Conservation (phyloP, 1,284 basidiomycete species). For the Puccinia polysora region DNA sequence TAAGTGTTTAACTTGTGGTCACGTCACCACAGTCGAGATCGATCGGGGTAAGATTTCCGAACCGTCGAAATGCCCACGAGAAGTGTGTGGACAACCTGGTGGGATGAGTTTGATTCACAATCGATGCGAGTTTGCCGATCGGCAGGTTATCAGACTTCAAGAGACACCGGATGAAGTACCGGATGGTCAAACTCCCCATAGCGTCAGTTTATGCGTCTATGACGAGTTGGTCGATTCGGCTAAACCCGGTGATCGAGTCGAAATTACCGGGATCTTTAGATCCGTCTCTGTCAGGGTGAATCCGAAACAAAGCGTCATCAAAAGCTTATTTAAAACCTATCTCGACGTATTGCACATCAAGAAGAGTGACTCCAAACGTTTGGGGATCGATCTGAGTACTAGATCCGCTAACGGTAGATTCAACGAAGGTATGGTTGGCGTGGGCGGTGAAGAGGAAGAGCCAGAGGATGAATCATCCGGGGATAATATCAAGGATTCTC, state of each 20-base stretch:
- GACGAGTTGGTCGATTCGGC: slow-evolving; percentile 92
- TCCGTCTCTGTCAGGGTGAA: slow-evolving; percentile 90
- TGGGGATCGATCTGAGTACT: slow-evolving; percentile 77
- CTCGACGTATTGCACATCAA: slow-evolving; percentile 90
- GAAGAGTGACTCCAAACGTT: slow-evolving; percentile 65
- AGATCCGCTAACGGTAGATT: slow-evolving; percentile 60
- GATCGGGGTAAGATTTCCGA: slow-evolving; percentile 94
- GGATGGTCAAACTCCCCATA: slow-evolving; percentile 96
- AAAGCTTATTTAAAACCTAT: slow-evolving; percentile 95
- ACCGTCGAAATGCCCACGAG: slow-evolving; percentile 81
- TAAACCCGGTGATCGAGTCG: slow-evolving; percentile 89
- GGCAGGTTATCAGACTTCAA: slow-evolving; percentile 89
- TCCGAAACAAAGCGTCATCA: slow-evolving; percentile 81
- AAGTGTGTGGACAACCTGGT: slow-evolving; percentile 78
- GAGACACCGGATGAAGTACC: slow-evolving; percentile 97
- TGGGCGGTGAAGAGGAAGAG: slow-evolving; percentile 57
- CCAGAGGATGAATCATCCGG: slow-evolving; percentile 55
- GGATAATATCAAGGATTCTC: not conserved
- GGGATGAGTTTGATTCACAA: slow-evolving; percentile 96
- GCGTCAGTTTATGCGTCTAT: slow-evolving; percentile 89
- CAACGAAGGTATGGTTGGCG: slow-evolving; percentile 53
- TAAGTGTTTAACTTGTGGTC: slow-evolving; percentile 90
- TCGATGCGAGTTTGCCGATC: slow-evolving; percentile 88
- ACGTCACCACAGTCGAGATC: slow-evolving; percentile 90
- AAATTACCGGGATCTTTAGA: slow-evolving; percentile 89